Evolutionary conservation across 208 protist genomes (phyloP).

Genomic region (Leishmania turanica): DNA sequence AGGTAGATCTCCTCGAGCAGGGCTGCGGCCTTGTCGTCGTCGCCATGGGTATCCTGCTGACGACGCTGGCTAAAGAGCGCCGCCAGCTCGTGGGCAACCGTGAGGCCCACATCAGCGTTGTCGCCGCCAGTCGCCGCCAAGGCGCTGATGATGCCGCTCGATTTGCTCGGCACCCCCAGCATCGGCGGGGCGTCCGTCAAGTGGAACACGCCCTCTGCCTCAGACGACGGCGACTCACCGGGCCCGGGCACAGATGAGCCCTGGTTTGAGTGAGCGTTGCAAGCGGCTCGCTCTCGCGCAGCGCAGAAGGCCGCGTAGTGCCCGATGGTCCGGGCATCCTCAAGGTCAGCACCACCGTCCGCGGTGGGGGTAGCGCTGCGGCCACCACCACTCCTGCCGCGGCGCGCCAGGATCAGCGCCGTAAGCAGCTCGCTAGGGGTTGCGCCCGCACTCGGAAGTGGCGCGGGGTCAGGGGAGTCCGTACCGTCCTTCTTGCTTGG

Average conservation of each 20-base stretch:
- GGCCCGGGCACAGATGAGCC: not conserved
- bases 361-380: not conserved
- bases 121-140: not conserved
- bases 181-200: constrained; percentile 4
- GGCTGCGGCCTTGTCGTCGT: constrained; percentile 7
- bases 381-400: not conserved
- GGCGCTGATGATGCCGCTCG: not conserved
- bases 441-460: not conserved
- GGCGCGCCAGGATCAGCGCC: not conserved
- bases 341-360: not conserved
- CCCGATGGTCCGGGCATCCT: constrained; percentile 1
- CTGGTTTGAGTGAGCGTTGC: not conserved
- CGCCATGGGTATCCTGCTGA: not conserved
- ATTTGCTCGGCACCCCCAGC: not conserved
- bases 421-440: not conserved
- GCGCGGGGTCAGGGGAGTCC: not conserved
- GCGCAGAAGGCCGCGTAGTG: constrained; percentile 30
- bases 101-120: not conserved
- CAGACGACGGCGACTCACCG: not conserved
- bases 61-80: constrained; percentile 26
- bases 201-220: constrained; percentile 21
- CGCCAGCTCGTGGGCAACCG: constrained; percentile 27
- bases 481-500: not conserved
- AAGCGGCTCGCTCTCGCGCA: constrained; percentile 6
- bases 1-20: constrained; percentile 35